These are phyloP conservation scores for Ophiocordyceps camponoti-floridani DNA, from an alignment of 2,329 filamentous ascomycete genomes.

Conservation along the genomic window DNA sequence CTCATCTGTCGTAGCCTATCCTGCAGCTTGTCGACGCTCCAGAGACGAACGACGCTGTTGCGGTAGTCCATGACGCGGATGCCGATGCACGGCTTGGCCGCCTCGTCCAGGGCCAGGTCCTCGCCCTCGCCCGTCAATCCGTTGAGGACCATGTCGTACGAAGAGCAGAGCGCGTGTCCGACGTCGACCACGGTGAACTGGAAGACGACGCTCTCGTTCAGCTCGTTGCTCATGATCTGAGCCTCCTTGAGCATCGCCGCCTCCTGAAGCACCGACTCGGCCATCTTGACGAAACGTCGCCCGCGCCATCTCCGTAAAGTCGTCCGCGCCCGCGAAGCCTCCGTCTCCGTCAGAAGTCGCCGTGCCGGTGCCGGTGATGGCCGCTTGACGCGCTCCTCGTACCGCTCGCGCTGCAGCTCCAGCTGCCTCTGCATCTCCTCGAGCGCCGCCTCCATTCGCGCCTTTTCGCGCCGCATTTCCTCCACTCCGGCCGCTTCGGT, in stretches of 20 bases:
- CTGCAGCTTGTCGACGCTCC: constrained; percentile 86
- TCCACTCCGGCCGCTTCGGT: constrained; percentile 66
- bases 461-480: constrained; percentile 68
- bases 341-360: constrained; percentile 41
- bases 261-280: constrained; percentile 76
- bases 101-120: constrained; percentile 62
- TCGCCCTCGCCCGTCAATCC: constrained; percentile 73
- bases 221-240: constrained; percentile 92
- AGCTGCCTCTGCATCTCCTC: constrained; percentile 75
- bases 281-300: constrained; percentile 83
- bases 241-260: constrained; percentile 83
- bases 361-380: constrained; percentile 26
- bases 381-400: constrained; percentile 51
- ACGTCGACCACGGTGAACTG: constrained; percentile 85
- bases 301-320: constrained; percentile 61
- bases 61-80: constrained; percentile 85
- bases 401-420: constrained; percentile 65
- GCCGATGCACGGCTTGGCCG: constrained; percentile 77
- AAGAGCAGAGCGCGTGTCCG: constrained; percentile 77
- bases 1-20: constrained; percentile 82
- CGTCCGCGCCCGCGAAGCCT: constrained; percentile 50
- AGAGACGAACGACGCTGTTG: constrained; percentile 69
- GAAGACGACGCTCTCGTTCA: constrained; percentile 84
- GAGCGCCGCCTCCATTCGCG: constrained; percentile 68
- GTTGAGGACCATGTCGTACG: constrained; percentile 91